Evolutionary conservation across 163 green algal genomes (phyloP).

Genomic region (Smithsoniella earleae): DNA sequence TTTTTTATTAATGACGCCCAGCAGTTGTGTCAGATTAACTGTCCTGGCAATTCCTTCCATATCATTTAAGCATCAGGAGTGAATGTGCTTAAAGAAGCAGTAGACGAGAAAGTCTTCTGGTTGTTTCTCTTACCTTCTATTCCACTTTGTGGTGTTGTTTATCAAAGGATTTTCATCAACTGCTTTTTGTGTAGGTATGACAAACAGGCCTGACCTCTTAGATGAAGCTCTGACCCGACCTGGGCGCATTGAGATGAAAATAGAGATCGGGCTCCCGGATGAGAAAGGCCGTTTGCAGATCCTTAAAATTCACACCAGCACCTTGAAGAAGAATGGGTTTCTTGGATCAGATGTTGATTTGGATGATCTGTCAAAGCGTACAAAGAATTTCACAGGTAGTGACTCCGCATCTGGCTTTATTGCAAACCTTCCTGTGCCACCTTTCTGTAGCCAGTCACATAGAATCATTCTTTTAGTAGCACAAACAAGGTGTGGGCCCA

Average conservation of each 20-base stretch:
- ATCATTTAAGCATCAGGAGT: too few species aligned
- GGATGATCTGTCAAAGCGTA: conserved; percentile 61
- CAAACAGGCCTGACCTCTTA: conserved; percentile 75
- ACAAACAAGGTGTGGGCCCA: conserved; percentile 76
- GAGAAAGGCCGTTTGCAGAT: conserved; percentile 89
- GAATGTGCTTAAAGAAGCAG: too few species aligned
- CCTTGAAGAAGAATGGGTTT: conserved; percentile 65
- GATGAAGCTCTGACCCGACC: conserved; percentile 93
- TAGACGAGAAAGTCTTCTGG: too few species aligned
- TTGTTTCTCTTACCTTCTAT: too few species aligned
- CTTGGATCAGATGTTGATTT: conserved; percentile 80
- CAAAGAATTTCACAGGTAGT: conserved; percentile 94
- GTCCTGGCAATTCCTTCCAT: too few species aligned
- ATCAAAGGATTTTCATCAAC: background rate
- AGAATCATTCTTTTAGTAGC: conserved; percentile 94
- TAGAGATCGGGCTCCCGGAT: conserved; percentile 97
- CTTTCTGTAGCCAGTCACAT: too few species aligned
- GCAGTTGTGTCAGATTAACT: too few species aligned
- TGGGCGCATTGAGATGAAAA: conserved; percentile 92
- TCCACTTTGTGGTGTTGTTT: conserved; percentile 21
- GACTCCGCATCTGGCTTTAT: too few species aligned
- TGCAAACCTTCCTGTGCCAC: too few species aligned
- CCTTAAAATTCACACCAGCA: conserved; percentile 87
- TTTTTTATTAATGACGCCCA: too few species aligned
- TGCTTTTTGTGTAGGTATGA: conserved; percentile 39